Base-by-base conservation (phyloP, 1,139 yeast species). In the Yamadazyma diospyri region DNA sequence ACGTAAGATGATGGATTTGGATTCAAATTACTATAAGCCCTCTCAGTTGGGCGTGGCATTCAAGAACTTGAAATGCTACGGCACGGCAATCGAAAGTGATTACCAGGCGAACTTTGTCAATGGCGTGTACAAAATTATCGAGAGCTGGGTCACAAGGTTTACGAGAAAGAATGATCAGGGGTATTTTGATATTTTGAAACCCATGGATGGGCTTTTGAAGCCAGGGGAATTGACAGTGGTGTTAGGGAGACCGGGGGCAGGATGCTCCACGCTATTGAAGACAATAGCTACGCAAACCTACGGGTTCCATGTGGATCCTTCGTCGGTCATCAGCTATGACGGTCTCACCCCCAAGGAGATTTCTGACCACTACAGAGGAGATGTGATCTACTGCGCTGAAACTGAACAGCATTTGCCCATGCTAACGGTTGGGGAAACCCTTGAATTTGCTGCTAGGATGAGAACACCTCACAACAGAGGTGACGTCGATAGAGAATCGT, bases 221-320 rank as follows among this genome's bases (percentile, higher is more conserved):
- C 83, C 89, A 0, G 88, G 92, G 34, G 84, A 81, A 45, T 64
- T 83, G 33, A 72, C 84, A 6, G 85, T 83, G 30, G 92, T 82
- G 2, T 59, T 82, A 25, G 92, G 92, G 27, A 73, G 88, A 53
- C 92, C 92, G 0, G 92, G 92, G 50, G 76, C 88, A 14, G 94
- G 94, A 38, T 84, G 94, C 57, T 73, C 94, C 3, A 82, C 94
- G 2, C 68, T 82, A 33, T 59, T 84, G 45, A 82, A 81, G 48
- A 70, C 89, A 1, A 69, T 83, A 38, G 72, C 88, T 5, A 58
- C 81, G 20, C 76, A 78, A 42, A 81, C 88, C 3, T 76, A 80
- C 51, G 94, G 94, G 30, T 84, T 82, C 53, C 58, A 73, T 26
- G 50, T 82, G 27, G 77, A 69, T 34, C 57, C 65, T 27, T 72